These are phyloP conservation scores for Heterobasidion parviporum DNA, from an alignment of 1,284 basidiomycete species.

Conservation along the genomic window DNA sequence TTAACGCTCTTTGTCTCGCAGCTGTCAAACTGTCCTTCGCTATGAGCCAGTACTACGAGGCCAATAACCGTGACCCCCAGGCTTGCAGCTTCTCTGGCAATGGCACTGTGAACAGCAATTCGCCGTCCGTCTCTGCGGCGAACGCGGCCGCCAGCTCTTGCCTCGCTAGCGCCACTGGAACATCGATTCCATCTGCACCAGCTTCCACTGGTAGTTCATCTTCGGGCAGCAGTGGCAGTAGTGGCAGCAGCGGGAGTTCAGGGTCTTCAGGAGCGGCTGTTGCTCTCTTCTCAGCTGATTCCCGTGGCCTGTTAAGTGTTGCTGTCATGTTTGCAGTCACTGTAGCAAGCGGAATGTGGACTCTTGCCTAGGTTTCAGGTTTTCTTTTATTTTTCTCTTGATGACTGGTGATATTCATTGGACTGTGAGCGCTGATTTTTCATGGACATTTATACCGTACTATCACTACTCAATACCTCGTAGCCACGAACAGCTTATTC, in stretches of 20 bases:
- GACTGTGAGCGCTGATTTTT: neutral
- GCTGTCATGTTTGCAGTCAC: conserved; percentile 26
- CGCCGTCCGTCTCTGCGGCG: conserved; percentile 46
- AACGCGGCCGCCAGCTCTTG: conserved; percentile 63
- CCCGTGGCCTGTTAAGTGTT: conserved; percentile 34
- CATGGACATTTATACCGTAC: neutral
- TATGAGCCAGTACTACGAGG: conserved; percentile 76
- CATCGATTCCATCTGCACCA: conserved; percentile 57
- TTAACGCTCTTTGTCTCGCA: conserved; percentile 20
- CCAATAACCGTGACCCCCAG: conserved; percentile 45
- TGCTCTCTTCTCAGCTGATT: conserved; percentile 15
- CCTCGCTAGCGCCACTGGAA: conserved; percentile 57
- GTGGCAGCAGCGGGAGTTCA: conserved; percentile 12
- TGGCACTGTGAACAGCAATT: conserved; percentile 62
- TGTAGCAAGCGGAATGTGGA: conserved; percentile 20
- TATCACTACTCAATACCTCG: neutral
- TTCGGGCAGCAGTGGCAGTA: conserved; percentile 12
- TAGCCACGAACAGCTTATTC: neutral
- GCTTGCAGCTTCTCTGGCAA: conserved; percentile 80
- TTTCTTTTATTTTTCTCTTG: neutral
- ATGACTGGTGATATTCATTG: neutral
- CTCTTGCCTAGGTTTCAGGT: conserved; percentile 15
- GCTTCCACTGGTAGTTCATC: conserved; percentile 16
- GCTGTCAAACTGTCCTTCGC: conserved; percentile 77
- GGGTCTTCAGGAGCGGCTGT: conserved; percentile 20